A percentile compares a stretch with the other conserved stretches of the same genome.
Evolutionary conservation across 2,329 filamentous ascomycete genomes (phyloP).

Genomic region (Arthrobotrys conoides): DNA sequence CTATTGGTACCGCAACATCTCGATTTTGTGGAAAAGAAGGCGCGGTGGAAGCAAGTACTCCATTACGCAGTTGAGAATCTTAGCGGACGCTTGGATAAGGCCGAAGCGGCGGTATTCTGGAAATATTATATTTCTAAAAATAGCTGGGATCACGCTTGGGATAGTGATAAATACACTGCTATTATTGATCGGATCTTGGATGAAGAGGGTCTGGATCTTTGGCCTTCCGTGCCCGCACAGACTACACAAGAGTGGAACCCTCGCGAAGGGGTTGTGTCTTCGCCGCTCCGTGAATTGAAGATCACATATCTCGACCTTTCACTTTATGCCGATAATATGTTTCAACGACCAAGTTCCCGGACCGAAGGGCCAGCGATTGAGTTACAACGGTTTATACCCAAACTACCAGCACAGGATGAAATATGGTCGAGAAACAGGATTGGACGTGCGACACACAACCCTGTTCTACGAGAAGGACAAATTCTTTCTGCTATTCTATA

Average conservation of each 20-base stretch:
- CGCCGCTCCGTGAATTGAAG: neutral
- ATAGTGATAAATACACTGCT: no score
- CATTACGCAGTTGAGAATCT: neutral
- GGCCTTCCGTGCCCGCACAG: neutral
- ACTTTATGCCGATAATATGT: neutral
- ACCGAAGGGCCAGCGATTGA: neutral
- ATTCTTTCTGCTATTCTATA: neutral
- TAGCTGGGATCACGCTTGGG: neutral
- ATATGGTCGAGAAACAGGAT: neutral
- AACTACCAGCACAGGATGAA: neutral
- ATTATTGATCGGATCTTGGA: neutral
- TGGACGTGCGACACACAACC: neutral
- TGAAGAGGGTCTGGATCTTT: neutral
- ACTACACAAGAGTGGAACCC: neutral
- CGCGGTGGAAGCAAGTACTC: neutral
- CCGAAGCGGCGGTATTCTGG: neutral
- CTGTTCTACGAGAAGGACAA: neutral
- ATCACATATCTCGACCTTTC: slow-evolving; percentile 1
- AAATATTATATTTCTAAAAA: neutral
- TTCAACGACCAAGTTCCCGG: neutral
- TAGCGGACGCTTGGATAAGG: neutral
- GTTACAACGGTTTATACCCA: neutral
- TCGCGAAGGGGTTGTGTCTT: neutral
- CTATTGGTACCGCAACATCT: slow-evolving; percentile 1
- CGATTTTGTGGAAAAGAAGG: neutral